Percentiles rank a stretch among this genome's conserved stretches.
These are phyloP conservation scores for Debaryomyces sp. DNA, from an alignment of 1,139 yeast species.

Conservation along the genomic window DNA sequence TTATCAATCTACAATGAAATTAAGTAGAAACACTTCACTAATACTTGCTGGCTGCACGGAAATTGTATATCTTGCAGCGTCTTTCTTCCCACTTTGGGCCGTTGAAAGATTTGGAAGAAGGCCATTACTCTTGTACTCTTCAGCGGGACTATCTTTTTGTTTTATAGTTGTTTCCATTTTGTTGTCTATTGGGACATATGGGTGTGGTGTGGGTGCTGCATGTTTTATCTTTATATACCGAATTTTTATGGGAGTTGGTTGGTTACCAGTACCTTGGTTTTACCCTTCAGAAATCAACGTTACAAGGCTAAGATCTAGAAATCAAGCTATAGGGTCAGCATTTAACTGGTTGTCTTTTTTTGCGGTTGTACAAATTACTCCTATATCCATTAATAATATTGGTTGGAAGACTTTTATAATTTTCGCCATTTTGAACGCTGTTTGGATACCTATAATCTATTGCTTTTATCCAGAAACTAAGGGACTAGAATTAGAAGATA, in stretches of 20 bases:
- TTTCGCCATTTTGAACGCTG: constrained; percentile 8
- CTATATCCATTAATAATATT: constrained; percentile 19
- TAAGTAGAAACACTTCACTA: constrained; percentile 51
- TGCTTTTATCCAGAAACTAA: constrained; percentile 10
- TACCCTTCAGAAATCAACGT: constrained; percentile 55
- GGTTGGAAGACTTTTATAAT: constrained; percentile 10
- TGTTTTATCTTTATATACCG: constrained; percentile 18
- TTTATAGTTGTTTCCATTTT: constrained; percentile 23
- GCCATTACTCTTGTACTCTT: constrained; percentile 43
- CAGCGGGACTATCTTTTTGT: constrained; percentile 25
- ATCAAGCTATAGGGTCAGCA: constrained; percentile 42
- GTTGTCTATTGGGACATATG: constrained; percentile 25
- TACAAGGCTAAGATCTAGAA: constrained; percentile 49
- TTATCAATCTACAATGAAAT: constrained; percentile 53
- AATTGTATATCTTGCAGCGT: constrained; percentile 52
- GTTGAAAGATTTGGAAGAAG: constrained; percentile 62
- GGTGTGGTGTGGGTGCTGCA: constrained; percentile 18
- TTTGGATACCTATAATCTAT: constrained; percentile 10
- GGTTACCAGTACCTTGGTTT: constrained; percentile 38
- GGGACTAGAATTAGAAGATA: constrained; percentile 9
- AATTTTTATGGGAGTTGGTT: constrained; percentile 18
- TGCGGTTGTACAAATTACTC: constrained; percentile 57
- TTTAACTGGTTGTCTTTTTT: constrained; percentile 57
- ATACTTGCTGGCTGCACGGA: constrained; percentile 60
- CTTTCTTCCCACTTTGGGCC: constrained; percentile 54